Base-by-base conservation (phyloP, 805 yeast genomes). In the Ogataea wickerhamii region DNA sequence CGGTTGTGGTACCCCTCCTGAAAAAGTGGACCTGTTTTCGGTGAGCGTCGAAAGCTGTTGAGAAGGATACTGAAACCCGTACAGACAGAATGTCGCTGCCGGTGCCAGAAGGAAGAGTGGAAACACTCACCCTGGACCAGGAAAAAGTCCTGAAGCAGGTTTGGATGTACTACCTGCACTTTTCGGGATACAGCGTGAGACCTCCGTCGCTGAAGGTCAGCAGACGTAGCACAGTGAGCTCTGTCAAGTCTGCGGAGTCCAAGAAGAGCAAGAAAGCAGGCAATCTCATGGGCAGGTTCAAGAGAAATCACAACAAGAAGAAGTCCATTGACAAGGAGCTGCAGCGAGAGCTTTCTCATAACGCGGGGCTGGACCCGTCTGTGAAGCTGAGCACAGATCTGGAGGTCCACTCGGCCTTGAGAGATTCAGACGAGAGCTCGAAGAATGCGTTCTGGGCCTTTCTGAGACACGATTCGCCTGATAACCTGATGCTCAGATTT, bases 391-490 rank as follows among this genome's bases (percentile, higher is more conserved):
- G 49, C 1, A 59, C 70, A 1, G 63, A 66, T 28, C 52, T 60
- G 28, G 53, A 61, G 52, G 62, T 79, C 38, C 75, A 76, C 47
- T 63, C 71, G 1, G 63, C 78, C 1, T 56, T 82, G 36, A 65
- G 72, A 37, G 74, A 70, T 32, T 60, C 80, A 42, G 69, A 78
- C 18, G 74, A 82, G 0, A 69, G 68, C 17, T 70, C 79, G 6
- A 74, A 76, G 44, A 59, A 59, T 6, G 70, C 73, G 45, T 69
- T 80, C 55, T 76, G 83, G 82, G 56, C 65, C 29, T 69, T 80
- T 70, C 53, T 78, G 35, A 79, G 91, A 63, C 73, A 78, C 28
- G 98, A 91, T 58, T 71, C 81, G 32, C 84, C 94, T 3, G 99
- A 93, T 61, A 82, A 84, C 51, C 61, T 81, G 48, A 35, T 87